phyloP scores from a whole-genome alignment of 805 yeast species.

The Lachancea sp. region DNA sequence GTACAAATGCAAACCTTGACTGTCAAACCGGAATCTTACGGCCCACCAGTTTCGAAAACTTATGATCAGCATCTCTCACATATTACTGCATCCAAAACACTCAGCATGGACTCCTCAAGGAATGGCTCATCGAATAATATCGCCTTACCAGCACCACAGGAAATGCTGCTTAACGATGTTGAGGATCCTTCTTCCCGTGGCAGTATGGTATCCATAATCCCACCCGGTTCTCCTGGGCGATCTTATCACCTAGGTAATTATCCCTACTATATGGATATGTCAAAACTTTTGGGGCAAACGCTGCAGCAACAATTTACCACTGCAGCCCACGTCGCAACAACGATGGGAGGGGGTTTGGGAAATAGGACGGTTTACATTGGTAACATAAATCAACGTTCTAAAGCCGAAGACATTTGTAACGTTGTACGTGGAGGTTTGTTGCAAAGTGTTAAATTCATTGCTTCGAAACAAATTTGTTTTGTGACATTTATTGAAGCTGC shows the following conservation, averaged over 20 bases:
- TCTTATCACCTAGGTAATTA: constrained; percentile 6
- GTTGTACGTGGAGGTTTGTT: constrained; percentile 72
- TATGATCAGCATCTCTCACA: constrained; percentile 16
- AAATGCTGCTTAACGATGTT: constrained; percentile 17
- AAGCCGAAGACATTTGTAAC: constrained; percentile 69
- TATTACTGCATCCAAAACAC: constrained; percentile 16
- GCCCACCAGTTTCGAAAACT: constrained; percentile 15
- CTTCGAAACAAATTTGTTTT: constrained; percentile 55
- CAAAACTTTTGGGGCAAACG: constrained; percentile 27
- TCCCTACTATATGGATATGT: constrained; percentile 18
- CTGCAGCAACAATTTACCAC: constrained; percentile 25
- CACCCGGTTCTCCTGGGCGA: neutral
- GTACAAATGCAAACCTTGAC: constrained; percentile 1
- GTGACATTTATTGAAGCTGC: constrained; percentile 60
- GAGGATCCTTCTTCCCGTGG: constrained; percentile 2
- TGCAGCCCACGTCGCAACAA: constrained; percentile 27
- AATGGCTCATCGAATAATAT: neutral
- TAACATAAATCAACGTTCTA: constrained; percentile 55
- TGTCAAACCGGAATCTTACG: constrained; percentile 12
- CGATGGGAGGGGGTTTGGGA: constrained; percentile 35
- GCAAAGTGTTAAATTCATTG: constrained; percentile 48
- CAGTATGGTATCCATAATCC: constrained; percentile 1
- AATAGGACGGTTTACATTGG: constrained; percentile 69
- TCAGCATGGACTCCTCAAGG: constrained; percentile 6
- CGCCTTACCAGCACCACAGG: constrained; percentile 20